Evolutionary conservation across 306 rosid species (phyloP), one percentile per base, ranked within the genome.

Genomic region (Lablab purpureus): DNA sequence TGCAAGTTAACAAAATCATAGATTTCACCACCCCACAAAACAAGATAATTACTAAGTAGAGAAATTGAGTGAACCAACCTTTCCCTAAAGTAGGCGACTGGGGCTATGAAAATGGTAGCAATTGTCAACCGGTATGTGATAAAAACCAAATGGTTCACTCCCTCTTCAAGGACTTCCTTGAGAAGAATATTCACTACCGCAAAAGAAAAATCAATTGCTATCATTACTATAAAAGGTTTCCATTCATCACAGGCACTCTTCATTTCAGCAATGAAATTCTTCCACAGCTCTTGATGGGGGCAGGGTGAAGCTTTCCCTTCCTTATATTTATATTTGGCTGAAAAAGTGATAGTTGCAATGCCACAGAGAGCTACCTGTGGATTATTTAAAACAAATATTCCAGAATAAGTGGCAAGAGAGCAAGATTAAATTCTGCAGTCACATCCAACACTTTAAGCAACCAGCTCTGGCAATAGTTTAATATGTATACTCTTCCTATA

Each of bases 101-200:
- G 96, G 19, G 91, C 97, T 58, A 94, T 82, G 81, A 87, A 90
- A 83, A 94, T 84, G 69, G 94, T 67, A 58, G 98, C 85, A 58
- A 94, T 86, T 19, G 89, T 74, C 37, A 94, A 73, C 10, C 98
- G 86, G 76, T 90, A 94, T 5, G 97, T 94, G 65, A 92, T 87
- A 21, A 94, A 84, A 89, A 94, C 98, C 92, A 92, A 88, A 82
- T 86, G 98, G 88, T 90, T 89, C 85, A 92, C 88, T 71, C 94
- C 98, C 67, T 89, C 87, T 13, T 92, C 89, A 73, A 94, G 94
- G 79, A 90, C 90, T 82, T 90, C 84, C 93, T 90, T 91, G 51
- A 94, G 93, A 79, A 92, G 94, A 89, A 90, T 87, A 83, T 94
- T 94, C 87, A 89, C 90, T 7, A 77, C 27, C 6, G 98, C 92